Conservation (phyloP, 1,284 basidiomycete species). For the Athelia psychrophila region DNA sequence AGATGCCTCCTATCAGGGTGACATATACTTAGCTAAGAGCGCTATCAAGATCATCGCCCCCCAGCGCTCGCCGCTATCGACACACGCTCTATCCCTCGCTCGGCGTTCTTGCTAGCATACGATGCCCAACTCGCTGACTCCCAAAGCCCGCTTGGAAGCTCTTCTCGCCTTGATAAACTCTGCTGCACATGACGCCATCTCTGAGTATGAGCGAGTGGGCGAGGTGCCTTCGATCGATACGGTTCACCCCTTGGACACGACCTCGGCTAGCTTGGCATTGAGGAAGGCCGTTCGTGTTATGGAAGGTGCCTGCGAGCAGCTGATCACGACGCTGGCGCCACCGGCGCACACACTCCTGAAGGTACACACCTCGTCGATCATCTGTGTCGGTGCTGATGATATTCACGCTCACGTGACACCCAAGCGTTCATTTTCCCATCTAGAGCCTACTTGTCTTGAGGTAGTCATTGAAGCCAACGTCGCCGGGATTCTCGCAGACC, state of each 20-base stretch:
- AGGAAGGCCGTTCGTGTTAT: constrained; percentile 11
- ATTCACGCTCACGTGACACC: too few relatives aligned
- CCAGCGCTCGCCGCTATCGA: too few relatives aligned
- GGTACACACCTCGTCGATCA: background rate
- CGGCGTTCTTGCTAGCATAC: too few relatives aligned
- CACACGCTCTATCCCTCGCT: too few relatives aligned
- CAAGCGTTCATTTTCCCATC: background rate
- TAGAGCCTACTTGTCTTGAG: constrained; percentile 23
- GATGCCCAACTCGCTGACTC: background rate
- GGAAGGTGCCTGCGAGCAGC: constrained; percentile 13
- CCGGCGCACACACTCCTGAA: constrained; percentile 1
- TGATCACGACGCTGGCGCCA: constrained; percentile 11
- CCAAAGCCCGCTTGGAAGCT: background rate
- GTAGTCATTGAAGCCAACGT: constrained; percentile 24
- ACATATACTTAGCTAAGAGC: too few relatives aligned
- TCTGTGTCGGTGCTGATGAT: too few relatives aligned
- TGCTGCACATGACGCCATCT: background rate
- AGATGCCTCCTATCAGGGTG: too few relatives aligned
- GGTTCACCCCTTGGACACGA: constrained; percentile 9
- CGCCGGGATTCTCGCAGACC: constrained; percentile 24
- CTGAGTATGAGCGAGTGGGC: background rate
- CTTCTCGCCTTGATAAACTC: background rate
- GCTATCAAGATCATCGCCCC: too few relatives aligned
- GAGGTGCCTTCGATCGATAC: constrained; percentile 1
- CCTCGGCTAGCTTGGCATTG: constrained; percentile 3